phyloP scores from a whole-genome alignment of 1,139 yeast species.

The Debaryomycetaceae sp. region DNA sequence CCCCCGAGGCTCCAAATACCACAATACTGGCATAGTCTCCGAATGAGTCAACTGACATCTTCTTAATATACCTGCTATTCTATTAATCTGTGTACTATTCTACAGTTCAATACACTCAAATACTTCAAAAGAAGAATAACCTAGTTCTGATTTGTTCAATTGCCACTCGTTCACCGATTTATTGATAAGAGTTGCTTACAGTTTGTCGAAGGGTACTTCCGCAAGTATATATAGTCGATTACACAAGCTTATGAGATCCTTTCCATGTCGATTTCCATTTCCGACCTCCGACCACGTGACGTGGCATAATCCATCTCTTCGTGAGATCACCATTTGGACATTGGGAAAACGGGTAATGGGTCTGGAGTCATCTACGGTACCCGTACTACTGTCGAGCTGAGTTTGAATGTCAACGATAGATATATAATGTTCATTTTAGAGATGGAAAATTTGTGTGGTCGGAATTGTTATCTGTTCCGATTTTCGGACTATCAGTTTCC shows the following conservation, averaged over 20 bases:
- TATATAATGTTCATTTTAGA: no score
- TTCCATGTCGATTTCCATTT: not conserved
- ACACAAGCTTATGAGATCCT: not conserved
- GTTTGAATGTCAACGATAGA: no score
- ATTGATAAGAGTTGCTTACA: not conserved
- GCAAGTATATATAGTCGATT: not conserved
- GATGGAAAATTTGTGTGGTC: no score
- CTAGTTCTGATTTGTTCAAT: not conserved
- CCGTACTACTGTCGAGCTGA: no score
- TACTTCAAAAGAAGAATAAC: no score
- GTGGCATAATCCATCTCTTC: not conserved
- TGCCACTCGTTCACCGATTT: not conserved
- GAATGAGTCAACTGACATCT: conserved; percentile 29
- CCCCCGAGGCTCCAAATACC: conserved; percentile 93
- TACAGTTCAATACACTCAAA: no score
- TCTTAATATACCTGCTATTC: no score
- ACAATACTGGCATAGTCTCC: conserved; percentile 69
- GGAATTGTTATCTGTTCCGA: not conserved
- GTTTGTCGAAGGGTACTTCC: not conserved
- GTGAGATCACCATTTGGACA: not conserved
- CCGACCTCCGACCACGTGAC: not conserved
- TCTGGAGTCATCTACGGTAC: no score
- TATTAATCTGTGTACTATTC: no score
- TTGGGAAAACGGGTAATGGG: not conserved
- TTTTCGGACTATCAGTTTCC: not conserved